These are phyloP conservation scores for Lipomyces yamanashiensis DNA, from an alignment of 805 yeast species.

Conservation along the genomic window DNA sequence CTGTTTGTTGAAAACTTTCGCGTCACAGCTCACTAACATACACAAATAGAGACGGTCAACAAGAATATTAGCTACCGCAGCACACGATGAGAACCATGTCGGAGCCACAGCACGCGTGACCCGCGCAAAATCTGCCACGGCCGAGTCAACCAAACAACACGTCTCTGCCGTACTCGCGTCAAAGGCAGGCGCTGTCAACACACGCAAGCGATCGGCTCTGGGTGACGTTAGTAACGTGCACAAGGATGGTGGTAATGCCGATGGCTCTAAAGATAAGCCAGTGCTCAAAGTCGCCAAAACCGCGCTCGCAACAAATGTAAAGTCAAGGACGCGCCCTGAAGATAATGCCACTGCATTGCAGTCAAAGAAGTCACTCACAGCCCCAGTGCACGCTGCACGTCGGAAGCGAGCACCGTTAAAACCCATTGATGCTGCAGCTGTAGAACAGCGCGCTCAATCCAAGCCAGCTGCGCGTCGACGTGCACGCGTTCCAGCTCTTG, in stretches of 20 bases:
- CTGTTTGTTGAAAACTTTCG: not conserved
- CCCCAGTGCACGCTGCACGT: slow-evolving; percentile 12
- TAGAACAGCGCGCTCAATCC: slow-evolving; percentile 11
- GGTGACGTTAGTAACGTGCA: slow-evolving; percentile 45
- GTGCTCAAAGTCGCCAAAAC: slow-evolving; percentile 30
- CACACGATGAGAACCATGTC: slow-evolving; percentile 34
- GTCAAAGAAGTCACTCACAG: slow-evolving; percentile 1
- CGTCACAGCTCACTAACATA: slow-evolving; percentile 1
- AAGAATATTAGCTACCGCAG: slow-evolving; percentile 28
- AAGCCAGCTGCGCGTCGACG: not conserved
- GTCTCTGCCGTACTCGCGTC: slow-evolving; percentile 14
- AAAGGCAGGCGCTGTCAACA: slow-evolving; percentile 23
- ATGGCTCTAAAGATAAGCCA: slow-evolving; percentile 22
- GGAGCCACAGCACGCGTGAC: slow-evolving; percentile 30
- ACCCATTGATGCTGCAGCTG: slow-evolving; percentile 8
- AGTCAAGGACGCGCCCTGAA: slow-evolving; percentile 20
- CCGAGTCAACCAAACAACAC: slow-evolving; percentile 3
- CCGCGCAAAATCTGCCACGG: slow-evolving; percentile 35
- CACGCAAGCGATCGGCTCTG: slow-evolving; percentile 45
- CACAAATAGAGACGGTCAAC: slow-evolving; percentile 33
- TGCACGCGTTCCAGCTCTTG: not conserved
- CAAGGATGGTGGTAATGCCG: slow-evolving; percentile 28
- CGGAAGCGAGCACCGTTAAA: slow-evolving; percentile 29
- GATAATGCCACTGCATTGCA: slow-evolving; percentile 8
- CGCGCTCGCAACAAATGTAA: slow-evolving; percentile 20